Percentiles rank a stretch among this genome's conserved stretches.
Conservation (phyloP, 208 protist species). For the Acanthamoeba sp. region DNA sequence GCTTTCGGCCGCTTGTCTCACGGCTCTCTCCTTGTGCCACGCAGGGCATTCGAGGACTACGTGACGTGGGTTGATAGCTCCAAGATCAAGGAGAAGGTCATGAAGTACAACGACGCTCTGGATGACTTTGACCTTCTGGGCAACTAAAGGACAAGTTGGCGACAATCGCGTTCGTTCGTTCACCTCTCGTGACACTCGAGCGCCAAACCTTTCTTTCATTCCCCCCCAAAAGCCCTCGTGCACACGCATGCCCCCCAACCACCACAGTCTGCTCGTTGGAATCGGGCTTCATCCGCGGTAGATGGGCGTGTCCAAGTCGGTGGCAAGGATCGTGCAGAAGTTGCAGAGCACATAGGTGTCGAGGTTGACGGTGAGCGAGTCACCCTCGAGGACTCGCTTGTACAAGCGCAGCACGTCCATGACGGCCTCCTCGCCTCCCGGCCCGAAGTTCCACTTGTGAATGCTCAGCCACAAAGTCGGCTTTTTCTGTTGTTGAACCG, state of each 20-base stretch:
- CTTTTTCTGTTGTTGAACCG: background rate
- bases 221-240: too few relatives aligned
- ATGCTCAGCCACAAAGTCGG: slow-evolving; percentile 69
- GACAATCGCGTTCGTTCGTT: background rate
- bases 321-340: slow-evolving; percentile 62
- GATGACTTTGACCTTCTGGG: slow-evolving; percentile 89
- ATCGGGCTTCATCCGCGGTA: background rate
- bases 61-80: slow-evolving; percentile 93
- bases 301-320: background rate
- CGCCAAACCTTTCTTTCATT: background rate
- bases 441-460: slow-evolving; percentile 52
- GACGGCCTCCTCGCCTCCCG: slow-evolving; percentile 10
- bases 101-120: slow-evolving; percentile 92
- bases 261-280: too few relatives aligned
- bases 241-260: too few relatives aligned
- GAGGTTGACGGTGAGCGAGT: background rate
- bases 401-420: slow-evolving; percentile 48
- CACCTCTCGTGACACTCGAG: too few relatives aligned
- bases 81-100: slow-evolving; percentile 90
- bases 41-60: slow-evolving; percentile 90
- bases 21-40: background rate
- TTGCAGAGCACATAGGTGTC: slow-evolving; percentile 37
- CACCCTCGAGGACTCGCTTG: background rate
- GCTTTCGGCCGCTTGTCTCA: background rate
- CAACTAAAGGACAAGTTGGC: background rate